Evolutionary conservation across 192 early-diverging fungal species (phyloP), one percentile per base, ranked within the genome.

Genomic region (Umbelopsis vinacea): DNA sequence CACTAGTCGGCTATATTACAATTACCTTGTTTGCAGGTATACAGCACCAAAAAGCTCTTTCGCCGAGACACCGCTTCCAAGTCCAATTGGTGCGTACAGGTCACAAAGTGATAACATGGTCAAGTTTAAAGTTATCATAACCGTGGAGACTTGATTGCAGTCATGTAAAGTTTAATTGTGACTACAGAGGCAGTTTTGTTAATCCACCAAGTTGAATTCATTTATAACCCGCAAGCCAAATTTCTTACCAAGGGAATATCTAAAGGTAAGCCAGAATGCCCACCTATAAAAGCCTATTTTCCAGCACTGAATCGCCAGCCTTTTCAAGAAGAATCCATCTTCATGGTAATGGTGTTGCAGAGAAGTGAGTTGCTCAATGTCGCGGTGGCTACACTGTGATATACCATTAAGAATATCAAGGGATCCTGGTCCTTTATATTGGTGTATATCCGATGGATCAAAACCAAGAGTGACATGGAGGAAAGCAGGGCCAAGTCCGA

Each of bases 391-490:
- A 26, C 57, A 63, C 8, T 26, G 57, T 3, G 26, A 11, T 63
- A 10, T 29, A 2, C 33, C 57, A 17, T 38, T 63, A 12, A 63
- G 26, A 35, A 15, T 37, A 37, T 63, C 57, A 3, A 73, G 63
- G 8, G 72, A 40, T 7, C 46, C 71, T 6, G 71, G 76, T 3
- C 76, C 76, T 53, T 77, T 77, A 40, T 77, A 67, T 23, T 26
- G 7, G 24, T 77, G 67, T 5, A 77, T 54, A 68, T 77, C 76
- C 3, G 19, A 45, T 14, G 76, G 76, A 22, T 47, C 15, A 40
- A 77, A 77, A 2, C 76, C 76, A 22, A 77, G 24, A 1, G 76
- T 77, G 10, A 77, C 68, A 52, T 77, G 76, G 33, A 77, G 72
- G 38, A 68, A 10, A 6, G 33, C 40, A 22, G n/a, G 52, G 0